Percentiles rank a stretch among this genome's conserved stretches.
phyloP scores from a whole-genome alignment of 306 rosid species.

The Quillaja saponaria region DNA sequence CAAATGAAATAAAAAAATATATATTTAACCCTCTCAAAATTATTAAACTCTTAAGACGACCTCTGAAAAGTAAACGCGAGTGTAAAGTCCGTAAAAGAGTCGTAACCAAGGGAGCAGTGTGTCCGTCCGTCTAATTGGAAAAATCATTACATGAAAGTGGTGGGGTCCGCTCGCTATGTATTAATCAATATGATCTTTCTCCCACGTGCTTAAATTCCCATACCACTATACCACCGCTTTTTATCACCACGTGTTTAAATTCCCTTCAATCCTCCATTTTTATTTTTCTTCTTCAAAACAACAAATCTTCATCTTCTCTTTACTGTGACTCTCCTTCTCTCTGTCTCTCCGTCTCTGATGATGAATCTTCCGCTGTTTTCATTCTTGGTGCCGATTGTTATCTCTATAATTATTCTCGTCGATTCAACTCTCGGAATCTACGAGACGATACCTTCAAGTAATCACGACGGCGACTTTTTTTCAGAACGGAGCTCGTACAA shows the following conservation, averaged over 20 bases:
- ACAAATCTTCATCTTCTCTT: background rate
- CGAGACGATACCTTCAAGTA: constrained; percentile 25
- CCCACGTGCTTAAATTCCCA: constrained; percentile 42
- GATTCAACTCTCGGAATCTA: background rate
- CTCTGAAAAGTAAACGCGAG: too few species aligned
- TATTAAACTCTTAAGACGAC: too few species aligned
- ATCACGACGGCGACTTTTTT: constrained; percentile 27
- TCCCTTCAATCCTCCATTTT: background rate
- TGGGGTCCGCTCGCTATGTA: constrained; percentile 11
- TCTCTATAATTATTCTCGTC: background rate
- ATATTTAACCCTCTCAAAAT: too few species aligned
- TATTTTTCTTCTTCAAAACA: background rate
- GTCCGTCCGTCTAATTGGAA: background rate
- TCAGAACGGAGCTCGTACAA: constrained; percentile 31
- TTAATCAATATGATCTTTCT: background rate
- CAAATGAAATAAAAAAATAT: too few species aligned
- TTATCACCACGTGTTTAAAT: constrained; percentile 44
- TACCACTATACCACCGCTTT: too few species aligned
- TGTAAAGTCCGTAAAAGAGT: too few species aligned
- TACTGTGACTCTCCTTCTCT: background rate
- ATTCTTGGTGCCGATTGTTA: background rate
- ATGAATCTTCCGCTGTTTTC: constrained; percentile 34
- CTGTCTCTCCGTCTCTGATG: background rate
- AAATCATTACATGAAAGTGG: background rate
- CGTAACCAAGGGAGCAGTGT: background rate